Evolutionary conservation across 768 basidiomycete genomes (phyloP).

Genomic region (Leccinum ochraceum): DNA sequence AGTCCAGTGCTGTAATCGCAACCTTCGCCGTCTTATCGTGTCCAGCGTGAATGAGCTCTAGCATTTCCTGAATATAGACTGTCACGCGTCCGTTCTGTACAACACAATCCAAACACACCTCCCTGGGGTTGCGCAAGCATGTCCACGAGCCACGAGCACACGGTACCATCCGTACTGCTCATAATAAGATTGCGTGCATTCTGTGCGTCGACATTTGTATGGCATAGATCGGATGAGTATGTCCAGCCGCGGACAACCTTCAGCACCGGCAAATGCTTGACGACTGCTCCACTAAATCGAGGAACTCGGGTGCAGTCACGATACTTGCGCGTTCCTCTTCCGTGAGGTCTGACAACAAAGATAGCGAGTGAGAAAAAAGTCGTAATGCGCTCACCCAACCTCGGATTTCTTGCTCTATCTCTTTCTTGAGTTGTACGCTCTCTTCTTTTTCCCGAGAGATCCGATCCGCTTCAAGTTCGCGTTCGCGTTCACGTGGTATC

Average conservation of each 20-base stretch:
- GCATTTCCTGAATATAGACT: too few species aligned
- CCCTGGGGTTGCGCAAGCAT: conserved; percentile 99
- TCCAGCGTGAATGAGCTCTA: too few species aligned
- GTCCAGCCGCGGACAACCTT: conserved; percentile 93
- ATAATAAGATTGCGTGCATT: conserved; percentile 98
- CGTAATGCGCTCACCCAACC: too few species aligned
- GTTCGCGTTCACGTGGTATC: conserved; percentile 38
- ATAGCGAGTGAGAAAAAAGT: too few species aligned
- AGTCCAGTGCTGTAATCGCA: too few species aligned
- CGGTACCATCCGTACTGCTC: conserved; percentile 94
- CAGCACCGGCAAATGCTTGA: conserved; percentile 88
- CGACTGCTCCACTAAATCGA: too few species aligned
- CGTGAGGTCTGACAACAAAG: too few species aligned
- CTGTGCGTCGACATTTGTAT: conserved; percentile 99
- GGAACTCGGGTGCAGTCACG: too few species aligned
- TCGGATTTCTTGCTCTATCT: too few species aligned
- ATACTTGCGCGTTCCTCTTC: too few species aligned
- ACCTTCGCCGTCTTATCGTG: too few species aligned
- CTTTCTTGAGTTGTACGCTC: too few species aligned
- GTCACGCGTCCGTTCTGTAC: neutral
- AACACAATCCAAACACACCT: conserved; percentile 7
- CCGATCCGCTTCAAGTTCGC: conserved; percentile 69
- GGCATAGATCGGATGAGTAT: conserved; percentile 98
- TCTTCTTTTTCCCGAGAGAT: conserved; percentile 10
- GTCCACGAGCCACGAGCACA: conserved; percentile 97